Evolutionary conservation across 805 yeast species (phyloP).

Genomic region (Yamadazyma laniorum): DNA sequence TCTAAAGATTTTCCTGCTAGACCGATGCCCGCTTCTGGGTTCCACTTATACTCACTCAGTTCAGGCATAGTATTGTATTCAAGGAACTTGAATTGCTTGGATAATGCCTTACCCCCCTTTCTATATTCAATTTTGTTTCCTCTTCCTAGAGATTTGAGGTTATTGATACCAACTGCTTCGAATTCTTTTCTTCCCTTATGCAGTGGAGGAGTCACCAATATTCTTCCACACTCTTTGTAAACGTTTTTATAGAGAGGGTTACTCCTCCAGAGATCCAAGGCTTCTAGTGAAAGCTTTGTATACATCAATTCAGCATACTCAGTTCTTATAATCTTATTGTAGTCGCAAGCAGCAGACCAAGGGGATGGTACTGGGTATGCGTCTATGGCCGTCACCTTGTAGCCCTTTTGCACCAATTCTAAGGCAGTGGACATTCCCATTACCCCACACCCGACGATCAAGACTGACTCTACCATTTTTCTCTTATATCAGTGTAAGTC

Average conservation of each 20-base stretch:
- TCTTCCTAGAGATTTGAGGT: constrained; percentile 24
- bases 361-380: constrained; percentile 43
- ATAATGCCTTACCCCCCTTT: constrained; percentile 25
- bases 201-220: constrained; percentile 31
- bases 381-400: constrained; percentile 16
- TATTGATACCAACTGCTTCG: constrained; percentile 36
- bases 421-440: constrained; percentile 18
- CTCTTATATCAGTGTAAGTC: no score
- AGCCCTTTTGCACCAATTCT: constrained; percentile 13
- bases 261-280: constrained; percentile 37
- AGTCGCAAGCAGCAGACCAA: constrained; percentile 48
- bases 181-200: constrained; percentile 34
- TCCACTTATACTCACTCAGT: constrained; percentile 19
- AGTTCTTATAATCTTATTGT: constrained; percentile 48
- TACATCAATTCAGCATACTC: constrained; percentile 47
- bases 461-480: constrained; percentile 11
- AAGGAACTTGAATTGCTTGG: constrained; percentile 18
- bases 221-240: constrained; percentile 43
- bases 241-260: constrained; percentile 31
- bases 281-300: constrained; percentile 44
- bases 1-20: constrained; percentile 39
- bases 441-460: constrained; percentile 19
- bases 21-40: constrained; percentile 44
- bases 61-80: constrained; percentile 13
- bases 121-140: constrained; percentile 26